These are phyloP conservation scores for Reutealis trisperma DNA, from an alignment of 345 rosid genomes.

Conservation along the genomic window DNA sequence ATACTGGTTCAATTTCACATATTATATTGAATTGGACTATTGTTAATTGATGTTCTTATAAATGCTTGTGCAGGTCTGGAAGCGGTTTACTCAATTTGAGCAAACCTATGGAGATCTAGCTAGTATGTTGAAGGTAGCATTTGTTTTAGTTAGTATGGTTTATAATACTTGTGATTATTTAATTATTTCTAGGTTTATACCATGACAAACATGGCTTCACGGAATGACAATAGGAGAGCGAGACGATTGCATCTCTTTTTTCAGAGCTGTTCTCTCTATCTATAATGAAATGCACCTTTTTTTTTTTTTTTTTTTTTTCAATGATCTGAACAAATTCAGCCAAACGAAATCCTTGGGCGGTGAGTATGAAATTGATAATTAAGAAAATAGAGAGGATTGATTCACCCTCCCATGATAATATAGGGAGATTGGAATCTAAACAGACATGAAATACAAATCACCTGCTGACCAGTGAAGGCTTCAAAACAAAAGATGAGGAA, in stretches of 20 bases:
- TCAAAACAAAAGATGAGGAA: background rate
- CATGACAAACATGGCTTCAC: background rate
- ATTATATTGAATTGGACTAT: background rate
- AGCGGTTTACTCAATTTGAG: conserved; percentile 77
- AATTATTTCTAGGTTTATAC: background rate
- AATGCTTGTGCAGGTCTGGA: conserved; percentile 70
- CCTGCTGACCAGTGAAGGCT: background rate
- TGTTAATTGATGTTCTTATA: conserved; percentile 10
- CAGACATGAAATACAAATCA: background rate
- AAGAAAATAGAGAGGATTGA: background rate
- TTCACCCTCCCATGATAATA: background rate
- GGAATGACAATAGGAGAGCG: background rate
- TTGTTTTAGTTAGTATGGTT: background rate
- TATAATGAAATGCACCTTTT: background rate
- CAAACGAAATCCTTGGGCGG: background rate
- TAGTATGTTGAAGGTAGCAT: conserved; percentile 81
- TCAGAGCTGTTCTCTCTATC: background rate
- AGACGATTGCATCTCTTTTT: background rate
- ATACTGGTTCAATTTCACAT: background rate
- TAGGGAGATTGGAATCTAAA: background rate
- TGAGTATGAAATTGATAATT: background rate
- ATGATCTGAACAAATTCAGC: background rate
- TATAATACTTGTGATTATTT: background rate
- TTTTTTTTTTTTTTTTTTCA: background rate
- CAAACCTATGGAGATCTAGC: conserved; percentile 93